These are phyloP conservation scores for Colletotrichum orbiculare DNA, from an alignment of 2,329 filamentous ascomycete species.

Conservation along the genomic window DNA sequence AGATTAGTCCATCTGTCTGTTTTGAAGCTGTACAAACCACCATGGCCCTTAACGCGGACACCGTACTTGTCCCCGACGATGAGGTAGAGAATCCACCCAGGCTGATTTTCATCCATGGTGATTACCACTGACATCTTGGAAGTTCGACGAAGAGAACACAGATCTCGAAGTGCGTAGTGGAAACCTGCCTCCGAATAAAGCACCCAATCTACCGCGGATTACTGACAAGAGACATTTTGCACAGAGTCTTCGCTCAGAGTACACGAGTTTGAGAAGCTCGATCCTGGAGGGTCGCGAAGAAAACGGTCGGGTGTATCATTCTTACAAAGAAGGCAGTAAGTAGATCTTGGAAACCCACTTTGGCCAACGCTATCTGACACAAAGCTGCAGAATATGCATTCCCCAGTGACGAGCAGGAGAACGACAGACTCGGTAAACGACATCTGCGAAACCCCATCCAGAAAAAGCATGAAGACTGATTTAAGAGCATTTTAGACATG, in stretches of 20 bases:
- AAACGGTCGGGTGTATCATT: constrained; percentile 2
- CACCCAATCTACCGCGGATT: too few relatives aligned
- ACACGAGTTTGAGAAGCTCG: constrained; percentile 47
- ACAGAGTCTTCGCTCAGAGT: constrained; percentile 19
- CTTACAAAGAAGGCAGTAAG: constrained; percentile 18
- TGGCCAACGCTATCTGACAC: background rate
- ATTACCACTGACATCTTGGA: background rate
- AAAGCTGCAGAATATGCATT: constrained; percentile 11
- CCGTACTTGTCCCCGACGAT: background rate
- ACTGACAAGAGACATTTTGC: too few relatives aligned
- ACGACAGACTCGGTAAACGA: constrained; percentile 37
- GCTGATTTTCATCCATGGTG: background rate
- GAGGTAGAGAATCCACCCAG: background rate
- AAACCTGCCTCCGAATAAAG: too few relatives aligned
- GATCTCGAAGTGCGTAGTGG: background rate
- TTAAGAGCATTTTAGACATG: constrained; percentile 52
- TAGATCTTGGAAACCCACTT: too few relatives aligned
- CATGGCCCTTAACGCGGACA: background rate
- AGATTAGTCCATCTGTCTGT: too few relatives aligned
- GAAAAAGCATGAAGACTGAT: too few relatives aligned
- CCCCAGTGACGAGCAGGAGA: constrained; percentile 26
- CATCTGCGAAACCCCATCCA: too few relatives aligned
- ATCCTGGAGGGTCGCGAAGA: constrained; percentile 30
- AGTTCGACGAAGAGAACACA: background rate
- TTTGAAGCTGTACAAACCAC: background rate